Base-by-base conservation (phyloP, 441 rosid genomes). In the Aquilaria agallochum region DNA sequence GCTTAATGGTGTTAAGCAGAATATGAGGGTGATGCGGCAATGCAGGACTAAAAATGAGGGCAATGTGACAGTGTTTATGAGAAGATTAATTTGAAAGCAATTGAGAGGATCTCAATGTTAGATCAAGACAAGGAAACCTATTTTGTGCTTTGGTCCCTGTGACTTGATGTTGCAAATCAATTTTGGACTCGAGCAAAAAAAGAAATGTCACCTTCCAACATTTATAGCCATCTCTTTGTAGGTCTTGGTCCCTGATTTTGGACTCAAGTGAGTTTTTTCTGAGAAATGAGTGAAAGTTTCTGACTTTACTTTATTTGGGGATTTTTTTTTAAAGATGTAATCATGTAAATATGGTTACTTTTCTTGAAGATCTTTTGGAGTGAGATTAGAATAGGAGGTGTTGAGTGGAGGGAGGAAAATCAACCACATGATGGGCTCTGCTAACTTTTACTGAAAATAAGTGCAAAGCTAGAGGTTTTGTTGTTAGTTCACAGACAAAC, bases 211-310 rank as follows among this genome's bases (percentile, higher is more conserved):
- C 71, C 45, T 63, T 44, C 55, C 59, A 58, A 60, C 53, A 33
- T 58, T 56, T 55, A 57, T 66, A 67, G 70, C 72, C 68, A 72
- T 68, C 76, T 66, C 68, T 64, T 76, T 70, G 79, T 87, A 82
- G 85, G 74, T 69, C 71, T 74, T 76, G 80, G 82, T 81, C 77
- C 73, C 73, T 74, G 68, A 72, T 80, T 81, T 82, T 80, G 83
- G 75, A 67, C 73, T 66, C 63, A 53, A 54, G 48, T 36, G 6
- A 4, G 42, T 36, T 5, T 36, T 44, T 30, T 56, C 6, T 55
- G 30, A 15, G 63, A 27, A 1, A 56, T 51, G 45, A 52, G 45
- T 30, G 59, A 20, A 15, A 27, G 5, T 20, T 50, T 57, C 12
- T 40, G 33, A 33, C 40, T 46, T 65, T 36, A 53, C 58, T 20